Conservation (phyloP, 352 stramenopile genomes). For the Globisporangium echinulatum region DNA sequence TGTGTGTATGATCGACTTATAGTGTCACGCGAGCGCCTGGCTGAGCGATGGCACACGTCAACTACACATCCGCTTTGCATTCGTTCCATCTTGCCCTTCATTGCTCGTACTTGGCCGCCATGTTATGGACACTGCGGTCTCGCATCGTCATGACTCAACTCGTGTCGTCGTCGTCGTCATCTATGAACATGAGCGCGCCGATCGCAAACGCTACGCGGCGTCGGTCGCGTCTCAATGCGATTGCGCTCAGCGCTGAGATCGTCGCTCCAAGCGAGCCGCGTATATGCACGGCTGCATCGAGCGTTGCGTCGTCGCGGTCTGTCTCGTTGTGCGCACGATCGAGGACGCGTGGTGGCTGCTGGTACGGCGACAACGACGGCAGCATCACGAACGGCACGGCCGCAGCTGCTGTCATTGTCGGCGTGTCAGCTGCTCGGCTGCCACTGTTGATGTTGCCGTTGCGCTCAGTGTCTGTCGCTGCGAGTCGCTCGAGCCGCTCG, state of each 20-base stretch:
- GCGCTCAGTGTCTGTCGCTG: neutral
- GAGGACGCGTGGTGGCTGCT: constrained; percentile 1
- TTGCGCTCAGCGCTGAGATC: constrained; percentile 2
- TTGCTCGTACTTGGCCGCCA: no score
- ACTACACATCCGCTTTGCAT: no score
- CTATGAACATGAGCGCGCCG: constrained; percentile 18
- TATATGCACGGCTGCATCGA: constrained; percentile 3
- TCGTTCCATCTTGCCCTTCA: no score
- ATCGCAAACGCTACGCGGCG: constrained; percentile 16
- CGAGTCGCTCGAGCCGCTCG: neutral
- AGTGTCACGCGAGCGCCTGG: no score
- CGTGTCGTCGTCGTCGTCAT: constrained; percentile 17
- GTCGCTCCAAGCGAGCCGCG: constrained; percentile 7
- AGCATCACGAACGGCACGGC: constrained; percentile 12
- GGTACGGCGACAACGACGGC: constrained; percentile 10
- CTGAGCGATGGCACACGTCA: no score
- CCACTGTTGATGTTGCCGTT: neutral
- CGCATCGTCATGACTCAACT: neutral
- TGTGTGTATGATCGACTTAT: neutral
- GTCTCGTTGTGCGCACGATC: neutral
- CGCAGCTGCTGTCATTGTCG: neutral
- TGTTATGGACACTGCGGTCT: no score
- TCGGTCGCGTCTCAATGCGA: constrained; percentile 1
- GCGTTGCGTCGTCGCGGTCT: neutral
- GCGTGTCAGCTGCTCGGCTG: neutral